Base-by-base conservation (phyloP, 108 stramenopile genomes). In the Cylindrotheca closterium region DNA sequence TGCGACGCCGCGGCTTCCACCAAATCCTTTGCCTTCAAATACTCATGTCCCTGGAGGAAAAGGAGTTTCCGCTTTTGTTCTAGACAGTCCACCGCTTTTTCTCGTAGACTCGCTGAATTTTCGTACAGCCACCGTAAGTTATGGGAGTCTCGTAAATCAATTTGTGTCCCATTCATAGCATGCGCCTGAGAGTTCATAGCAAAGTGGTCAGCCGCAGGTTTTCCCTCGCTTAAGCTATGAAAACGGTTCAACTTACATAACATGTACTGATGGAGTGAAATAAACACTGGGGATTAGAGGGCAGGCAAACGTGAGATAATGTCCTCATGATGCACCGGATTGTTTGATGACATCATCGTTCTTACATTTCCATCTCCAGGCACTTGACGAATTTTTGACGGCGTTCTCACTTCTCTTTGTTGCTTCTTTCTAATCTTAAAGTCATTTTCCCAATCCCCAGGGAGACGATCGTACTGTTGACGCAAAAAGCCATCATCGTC, bases 21-120 rank as follows among this genome's bases (percentile, higher is more conserved):
- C 51, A 96, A 75, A 19, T 96, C 84, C 22, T 72, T 66, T 24
- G 89, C 83, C 25, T 63, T 50, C 67, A 94, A 53, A 47, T 78
- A 91, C 61, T 95, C 92, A 15, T 67, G 67, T n/a, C 89, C 91
- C 62, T 96, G 95, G 34, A 97, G 63, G 61, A 91, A 94, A 58
- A 97, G 63, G 7, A 75, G 71, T 51, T 58, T 57, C 3, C 51
- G 52, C 4, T 59, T 34, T 30, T 66, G 18, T 47, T 65, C 53
- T 31, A 87, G 65, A 51, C 79, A 79, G 45, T 78, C 80, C 1
- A 93, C 88, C 3, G 77, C 73, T 51, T 69, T 30, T 71, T 71
- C 30, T 48, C 83, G 80, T 18, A 90, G 45, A 1, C 22, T 58
- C 51, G 56, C 52, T 59, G 78, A 65, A 64, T 70, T 52, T 67